phyloP scores from a whole-genome alignment of 2,329 filamentous ascomycete species.

The Clarireedia monteithiana region DNA sequence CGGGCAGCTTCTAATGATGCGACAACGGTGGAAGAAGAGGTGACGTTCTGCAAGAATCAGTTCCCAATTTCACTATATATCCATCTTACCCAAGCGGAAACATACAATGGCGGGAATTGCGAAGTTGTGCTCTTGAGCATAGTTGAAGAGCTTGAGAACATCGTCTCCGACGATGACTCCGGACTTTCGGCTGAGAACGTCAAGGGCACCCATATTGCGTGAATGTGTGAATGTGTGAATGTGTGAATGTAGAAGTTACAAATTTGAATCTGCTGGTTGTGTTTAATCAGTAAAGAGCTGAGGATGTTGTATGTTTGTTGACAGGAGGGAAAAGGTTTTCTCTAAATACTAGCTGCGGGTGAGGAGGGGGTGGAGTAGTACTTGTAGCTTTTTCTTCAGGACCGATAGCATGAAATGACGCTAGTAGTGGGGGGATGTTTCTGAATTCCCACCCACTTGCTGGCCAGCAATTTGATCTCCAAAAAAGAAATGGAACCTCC shows the following conservation, averaged over 20 bases:
- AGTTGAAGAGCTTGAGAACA: constrained; percentile 70
- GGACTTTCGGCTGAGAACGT: constrained; percentile 53
- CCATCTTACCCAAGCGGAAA: neutral
- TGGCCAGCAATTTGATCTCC: constrained; percentile 1
- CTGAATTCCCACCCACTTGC: constrained; percentile 4
- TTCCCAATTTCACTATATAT: too few species aligned
- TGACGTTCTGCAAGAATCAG: constrained; percentile 59
- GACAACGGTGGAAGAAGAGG: constrained; percentile 81
- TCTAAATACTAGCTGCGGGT: neutral
- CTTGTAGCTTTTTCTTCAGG: constrained; percentile 8
- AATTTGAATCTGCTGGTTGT: too few species aligned
- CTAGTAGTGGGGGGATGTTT: constrained; percentile 17
- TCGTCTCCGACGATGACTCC: constrained; percentile 63
- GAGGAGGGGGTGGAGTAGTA: constrained; percentile 5
- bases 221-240: constrained; percentile 6
- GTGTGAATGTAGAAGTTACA: constrained; percentile 9
- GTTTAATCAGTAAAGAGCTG: constrained; percentile 10
- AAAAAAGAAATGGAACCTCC: constrained; percentile 2
- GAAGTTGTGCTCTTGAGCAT: constrained; percentile 80
- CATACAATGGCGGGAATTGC: constrained; percentile 75
- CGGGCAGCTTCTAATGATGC: constrained; percentile 89
- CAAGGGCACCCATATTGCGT: constrained; percentile 37
- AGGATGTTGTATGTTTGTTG: neutral
- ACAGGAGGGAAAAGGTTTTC: constrained; percentile 6
- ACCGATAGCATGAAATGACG: constrained; percentile 16